Evolutionary conservation across 2,329 filamentous ascomycete genomes (phyloP).

Genomic region (Ascochyta fabae): DNA sequence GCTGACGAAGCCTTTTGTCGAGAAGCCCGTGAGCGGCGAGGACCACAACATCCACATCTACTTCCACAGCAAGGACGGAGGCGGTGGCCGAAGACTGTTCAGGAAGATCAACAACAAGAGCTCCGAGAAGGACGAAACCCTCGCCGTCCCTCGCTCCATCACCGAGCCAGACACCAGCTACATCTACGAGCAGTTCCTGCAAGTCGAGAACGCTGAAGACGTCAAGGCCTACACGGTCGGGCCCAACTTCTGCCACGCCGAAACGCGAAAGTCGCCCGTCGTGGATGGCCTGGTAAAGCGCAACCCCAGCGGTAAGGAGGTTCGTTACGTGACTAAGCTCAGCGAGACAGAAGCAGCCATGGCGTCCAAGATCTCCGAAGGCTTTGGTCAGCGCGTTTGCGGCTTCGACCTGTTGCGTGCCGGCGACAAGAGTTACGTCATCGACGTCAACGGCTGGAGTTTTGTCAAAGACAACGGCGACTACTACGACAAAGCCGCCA

Average conservation of each 20-base stretch:
- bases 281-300: constrained; percentile 94
- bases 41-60: constrained; percentile 99
- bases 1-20: constrained; percentile 92
- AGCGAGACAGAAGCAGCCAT: constrained; percentile 81
- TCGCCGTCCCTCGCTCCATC: constrained; percentile 79
- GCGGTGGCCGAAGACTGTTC: constrained; percentile 90
- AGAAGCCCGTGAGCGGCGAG: constrained; percentile 97
- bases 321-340: constrained; percentile 90
- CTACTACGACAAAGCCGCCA: constrained; percentile 91
- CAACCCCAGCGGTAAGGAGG: constrained; percentile 96
- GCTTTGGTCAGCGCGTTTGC: constrained; percentile 94
- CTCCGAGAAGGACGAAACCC: constrained; percentile 84
- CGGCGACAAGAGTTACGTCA: constrained; percentile 90
- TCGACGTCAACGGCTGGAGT: constrained; percentile 99
- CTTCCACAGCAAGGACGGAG: constrained; percentile 84
- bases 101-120: constrained; percentile 99
- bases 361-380: constrained; percentile 85
- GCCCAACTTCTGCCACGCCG: constrained; percentile 89
- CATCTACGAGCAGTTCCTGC: constrained; percentile 96
- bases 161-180: constrained; percentile 83
- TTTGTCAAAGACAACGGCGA: constrained; percentile 99
- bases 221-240: constrained; percentile 99
- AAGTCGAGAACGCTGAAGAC: constrained; percentile 95
- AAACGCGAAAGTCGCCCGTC: constrained; percentile 95
- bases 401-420: constrained; percentile 93